These are phyloP conservation scores for Entonaema liquescens DNA, from an alignment of 495 filamentous ascomycete genomes.

Conservation along the genomic window DNA sequence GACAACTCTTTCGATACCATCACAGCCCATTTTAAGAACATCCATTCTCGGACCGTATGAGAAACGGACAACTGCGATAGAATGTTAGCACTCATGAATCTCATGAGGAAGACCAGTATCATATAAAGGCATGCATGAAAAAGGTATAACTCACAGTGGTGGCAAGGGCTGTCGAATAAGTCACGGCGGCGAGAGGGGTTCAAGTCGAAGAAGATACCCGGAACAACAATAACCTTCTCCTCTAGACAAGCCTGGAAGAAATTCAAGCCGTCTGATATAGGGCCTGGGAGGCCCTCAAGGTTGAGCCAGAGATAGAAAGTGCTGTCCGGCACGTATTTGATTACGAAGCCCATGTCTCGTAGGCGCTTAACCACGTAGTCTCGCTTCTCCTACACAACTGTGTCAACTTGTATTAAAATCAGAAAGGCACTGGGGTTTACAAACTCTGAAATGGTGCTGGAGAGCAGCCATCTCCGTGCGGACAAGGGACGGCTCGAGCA, in stretches of 20 bases:
- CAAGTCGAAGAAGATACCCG: slow-evolving; percentile 91
- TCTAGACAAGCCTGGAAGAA: slow-evolving; percentile 94
- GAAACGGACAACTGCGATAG: slow-evolving; percentile 70
- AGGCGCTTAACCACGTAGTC: slow-evolving; percentile 86
- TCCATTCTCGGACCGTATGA: slow-evolving; percentile 94
- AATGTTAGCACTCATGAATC: slow-evolving; percentile 10
- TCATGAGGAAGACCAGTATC: neutral
- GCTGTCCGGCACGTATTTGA: slow-evolving; percentile 80
- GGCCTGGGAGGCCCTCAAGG: slow-evolving; percentile 68
- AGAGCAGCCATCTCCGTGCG: slow-evolving; percentile 88
- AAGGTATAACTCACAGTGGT: slow-evolving; percentile 67
- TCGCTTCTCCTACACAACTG: slow-evolving; percentile 68
- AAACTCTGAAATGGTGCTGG: slow-evolving; percentile 79
- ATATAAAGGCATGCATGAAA: neutral
- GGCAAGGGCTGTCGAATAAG: slow-evolving; percentile 93
- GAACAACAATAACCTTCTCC: slow-evolving; percentile 94
- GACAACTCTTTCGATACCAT: slow-evolving; percentile 87
- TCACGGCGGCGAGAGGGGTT: slow-evolving; percentile 91
- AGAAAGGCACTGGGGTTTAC: neutral
- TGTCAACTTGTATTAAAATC: slow-evolving; percentile 2
- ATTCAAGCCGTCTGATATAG: slow-evolving; percentile 89
- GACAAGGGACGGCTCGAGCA: slow-evolving; percentile 86
- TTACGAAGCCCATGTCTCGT: slow-evolving; percentile 81
- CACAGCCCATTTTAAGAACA: slow-evolving; percentile 80
- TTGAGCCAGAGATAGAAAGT: slow-evolving; percentile 86